Evolutionary conservation across 768 basidiomycete genomes (phyloP).

Genomic region (Auricularia cornea): DNA sequence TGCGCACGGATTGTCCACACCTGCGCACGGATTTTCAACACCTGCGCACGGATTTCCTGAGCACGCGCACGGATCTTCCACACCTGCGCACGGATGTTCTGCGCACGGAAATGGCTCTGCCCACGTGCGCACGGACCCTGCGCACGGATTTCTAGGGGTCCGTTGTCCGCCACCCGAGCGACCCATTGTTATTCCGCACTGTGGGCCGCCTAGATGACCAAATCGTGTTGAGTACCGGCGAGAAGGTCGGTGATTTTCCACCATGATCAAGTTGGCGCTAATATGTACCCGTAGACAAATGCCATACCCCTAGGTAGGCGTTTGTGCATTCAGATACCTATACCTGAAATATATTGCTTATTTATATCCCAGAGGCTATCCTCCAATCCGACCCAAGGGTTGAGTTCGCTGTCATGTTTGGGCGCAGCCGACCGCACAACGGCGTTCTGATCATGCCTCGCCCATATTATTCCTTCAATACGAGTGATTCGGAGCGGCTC

Average conservation of each 20-base stretch:
- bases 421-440: conserved; percentile 24
- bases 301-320: conserved; percentile 24
- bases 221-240: conserved; percentile 35
- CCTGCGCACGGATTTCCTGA: too few species aligned
- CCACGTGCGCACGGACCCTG: too few species aligned
- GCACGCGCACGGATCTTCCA: too few species aligned
- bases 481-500: conserved; percentile 19
- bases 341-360: too few species aligned
- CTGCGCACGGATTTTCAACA: too few species aligned
- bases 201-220: conserved; percentile 34
- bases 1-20: too few species aligned
- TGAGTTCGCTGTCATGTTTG: neutral
- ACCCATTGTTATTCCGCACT: conserved; percentile 28
- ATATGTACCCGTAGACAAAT: conserved; percentile 23
- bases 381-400: conserved; percentile 6
- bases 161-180: conserved; percentile 20
- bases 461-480: conserved; percentile 24
- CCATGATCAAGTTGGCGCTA: too few species aligned
- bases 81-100: too few species aligned
- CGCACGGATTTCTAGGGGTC: too few species aligned
- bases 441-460: conserved; percentile 35
- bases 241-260: conserved; percentile 30
- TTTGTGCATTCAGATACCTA: too few species aligned
- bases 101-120: too few species aligned
- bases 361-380: conserved; percentile 18